Evolutionary conservation across 2,329 filamentous ascomycete genomes (phyloP), one percentile per base, ranked within the genome.

Genomic region (Ophiostoma montium): DNA sequence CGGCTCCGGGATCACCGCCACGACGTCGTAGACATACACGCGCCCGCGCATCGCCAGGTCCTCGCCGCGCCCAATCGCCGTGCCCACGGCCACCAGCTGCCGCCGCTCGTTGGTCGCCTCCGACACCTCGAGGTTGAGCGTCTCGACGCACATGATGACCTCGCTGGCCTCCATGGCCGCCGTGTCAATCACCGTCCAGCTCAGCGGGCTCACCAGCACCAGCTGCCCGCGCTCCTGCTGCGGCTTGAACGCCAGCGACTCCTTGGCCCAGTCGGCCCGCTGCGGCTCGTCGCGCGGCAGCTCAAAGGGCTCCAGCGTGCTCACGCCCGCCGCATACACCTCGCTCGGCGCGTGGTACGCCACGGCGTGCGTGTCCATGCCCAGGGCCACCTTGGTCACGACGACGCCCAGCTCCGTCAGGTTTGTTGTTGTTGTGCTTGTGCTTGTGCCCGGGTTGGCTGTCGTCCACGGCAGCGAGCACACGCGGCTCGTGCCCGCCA

Each of bases 11-110:
- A 95, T 90, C 31, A 98, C 92, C 32, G 82, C 78, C 51, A 94
- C 88, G 30, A 98, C 77, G 59, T 95, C 89, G 59, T 92, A 94
- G 44, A 96, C 85, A 58, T 92, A 88, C 35, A 98, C 77, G 36
- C 83, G 78, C 2, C 92, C 92, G 42, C 85, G 80, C 0, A 88
- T 83, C 1, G 89, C 82, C 50, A 94, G 76, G 59, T 96, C 92
- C 65, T 98, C 92, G 36, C 92, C 92, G 52, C 83, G 83, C n/a
- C 82, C 76, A 23, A 92, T 75, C 1, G 87, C 83, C 0, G 90
- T 95, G 13, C 90, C 92, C 1, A 95, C 82, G 0, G 82, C 80
- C 46, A 98, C 75, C 43, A 96, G 74, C 59, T 85, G 82, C 58
- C 80, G 84, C 15, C 87, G 80, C 61, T 95, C 85, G 60, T 92